These are phyloP conservation scores for Pilatotrama ljubarskyi DNA, from an alignment of 768 basidiomycete species.

Conservation along the genomic window DNA sequence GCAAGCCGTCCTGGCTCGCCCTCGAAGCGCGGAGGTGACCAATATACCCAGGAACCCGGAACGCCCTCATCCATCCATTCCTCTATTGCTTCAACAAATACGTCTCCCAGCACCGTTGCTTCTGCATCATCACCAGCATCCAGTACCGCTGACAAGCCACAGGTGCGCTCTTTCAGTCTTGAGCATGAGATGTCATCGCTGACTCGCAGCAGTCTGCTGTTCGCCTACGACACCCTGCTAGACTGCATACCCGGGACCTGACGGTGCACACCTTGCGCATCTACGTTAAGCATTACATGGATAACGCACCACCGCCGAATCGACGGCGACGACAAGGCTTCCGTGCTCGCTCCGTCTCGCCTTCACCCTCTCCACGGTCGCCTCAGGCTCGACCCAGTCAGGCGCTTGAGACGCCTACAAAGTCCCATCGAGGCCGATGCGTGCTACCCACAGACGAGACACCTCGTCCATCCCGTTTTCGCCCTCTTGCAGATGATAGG, in stretches of 20 bases:
- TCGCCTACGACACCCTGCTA: constrained; percentile 72
- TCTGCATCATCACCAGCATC: constrained; percentile 1
- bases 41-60: constrained; percentile 2
- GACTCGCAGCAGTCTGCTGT: constrained; percentile 33
- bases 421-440: constrained; percentile 2
- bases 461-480: constrained; percentile 29
- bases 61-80: constrained; percentile 11
- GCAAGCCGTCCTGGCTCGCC: constrained; percentile 4
- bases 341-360: constrained; percentile 14
- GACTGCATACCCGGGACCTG: constrained; percentile 64
- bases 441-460: constrained; percentile 8
- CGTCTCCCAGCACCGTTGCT: constrained; percentile 2
- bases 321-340: neutral
- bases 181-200: neutral
- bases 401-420: neutral
- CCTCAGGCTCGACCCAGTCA: neutral
- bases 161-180: constrained; percentile 8
- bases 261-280: constrained; percentile 72
- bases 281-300: constrained; percentile 81
- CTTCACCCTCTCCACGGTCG: constrained; percentile 12
- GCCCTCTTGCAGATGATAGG: constrained; percentile 32
- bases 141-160: neutral
- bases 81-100: constrained; percentile 2
- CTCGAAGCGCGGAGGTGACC: neutral
- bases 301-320: constrained; percentile 42